Conservation (phyloP, 345 rosid genomes). For the Eucalyptus sp. region DNA sequence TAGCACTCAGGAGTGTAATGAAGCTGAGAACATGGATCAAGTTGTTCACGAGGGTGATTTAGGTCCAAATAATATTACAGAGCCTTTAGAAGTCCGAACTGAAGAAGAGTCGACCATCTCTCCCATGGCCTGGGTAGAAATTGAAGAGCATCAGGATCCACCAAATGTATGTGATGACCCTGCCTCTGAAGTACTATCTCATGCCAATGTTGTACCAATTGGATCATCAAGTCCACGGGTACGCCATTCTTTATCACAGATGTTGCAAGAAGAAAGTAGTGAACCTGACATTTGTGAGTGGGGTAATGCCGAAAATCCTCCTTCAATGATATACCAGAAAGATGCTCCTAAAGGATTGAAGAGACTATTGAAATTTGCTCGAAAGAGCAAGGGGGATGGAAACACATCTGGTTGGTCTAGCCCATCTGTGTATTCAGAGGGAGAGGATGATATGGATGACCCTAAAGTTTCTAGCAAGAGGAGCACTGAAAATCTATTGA, state of each 20-base stretch:
- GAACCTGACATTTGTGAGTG: slow-evolving; percentile 48
- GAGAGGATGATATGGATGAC: slow-evolving; percentile 52
- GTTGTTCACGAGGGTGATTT: slow-evolving; percentile 5
- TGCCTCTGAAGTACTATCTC: slow-evolving; percentile 15
- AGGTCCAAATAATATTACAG: slow-evolving; percentile 5
- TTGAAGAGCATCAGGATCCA: slow-evolving; percentile 30
- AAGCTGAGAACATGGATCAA: slow-evolving; percentile 4
- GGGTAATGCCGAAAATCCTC: slow-evolving; percentile 66
- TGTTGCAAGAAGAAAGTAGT: slow-evolving; percentile 65
- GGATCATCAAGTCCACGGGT: slow-evolving; percentile 36
- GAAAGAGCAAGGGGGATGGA: slow-evolving; percentile 60
- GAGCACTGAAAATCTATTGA: slow-evolving; percentile 31
- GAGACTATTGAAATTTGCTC: slow-evolving; percentile 56
- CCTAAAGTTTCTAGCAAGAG: slow-evolving; percentile 30
- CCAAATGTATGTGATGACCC: slow-evolving; percentile 5
- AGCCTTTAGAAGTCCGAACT: slow-evolving; percentile 12
- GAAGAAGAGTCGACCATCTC: slow-evolving; percentile 43
- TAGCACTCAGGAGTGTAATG: slow-evolving; percentile 5
- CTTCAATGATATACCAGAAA: slow-evolving; percentile 36
- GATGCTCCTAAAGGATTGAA: slow-evolving; percentile 63
- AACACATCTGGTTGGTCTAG: slow-evolving; percentile 48
- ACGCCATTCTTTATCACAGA: slow-evolving; percentile 64
- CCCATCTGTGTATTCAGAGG: slow-evolving; percentile 56
- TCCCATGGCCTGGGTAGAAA: slow-evolving; percentile 55
- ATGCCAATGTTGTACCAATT: slow-evolving; percentile 6